These are phyloP conservation scores for Uncinocarpus reesii DNA, from an alignment of 2,329 filamentous ascomycete species.

Conservation along the genomic window DNA sequence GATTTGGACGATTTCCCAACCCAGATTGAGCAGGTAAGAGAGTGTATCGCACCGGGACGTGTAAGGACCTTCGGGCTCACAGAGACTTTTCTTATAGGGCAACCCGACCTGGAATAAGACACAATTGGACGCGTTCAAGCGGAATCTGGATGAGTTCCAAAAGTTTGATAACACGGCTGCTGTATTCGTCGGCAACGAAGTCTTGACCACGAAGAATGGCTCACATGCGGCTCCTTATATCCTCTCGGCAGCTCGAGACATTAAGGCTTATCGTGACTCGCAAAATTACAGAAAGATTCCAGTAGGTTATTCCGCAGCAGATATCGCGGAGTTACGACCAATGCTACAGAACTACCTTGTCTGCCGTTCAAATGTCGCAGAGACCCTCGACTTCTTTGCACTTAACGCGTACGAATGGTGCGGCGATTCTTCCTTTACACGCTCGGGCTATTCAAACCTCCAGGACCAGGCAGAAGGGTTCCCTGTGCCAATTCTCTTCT, in stretches of 20 bases:
- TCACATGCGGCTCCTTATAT: slow-evolving; percentile 66
- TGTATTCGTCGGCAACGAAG: slow-evolving; percentile 83
- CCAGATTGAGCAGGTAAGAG: slow-evolving; percentile 33
- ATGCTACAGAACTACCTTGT: slow-evolving; percentile 66
- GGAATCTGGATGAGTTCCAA: slow-evolving; percentile 68
- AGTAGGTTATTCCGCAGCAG: slow-evolving; percentile 77
- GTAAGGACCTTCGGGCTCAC: not conserved
- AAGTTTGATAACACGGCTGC: slow-evolving; percentile 70
- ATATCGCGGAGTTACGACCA: slow-evolving; percentile 60
- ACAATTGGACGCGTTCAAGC: slow-evolving; percentile 57
- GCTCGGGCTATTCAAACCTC: slow-evolving; percentile 60
- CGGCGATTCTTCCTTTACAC: slow-evolving; percentile 45
- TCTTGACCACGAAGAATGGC: slow-evolving; percentile 45
- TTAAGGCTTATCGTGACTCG: slow-evolving; percentile 67
- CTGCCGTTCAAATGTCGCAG: slow-evolving; percentile 57
- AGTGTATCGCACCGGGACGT: not conserved
- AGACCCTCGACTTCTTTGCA: slow-evolving; percentile 71
- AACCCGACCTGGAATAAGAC: slow-evolving; percentile 61
- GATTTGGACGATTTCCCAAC: slow-evolving; percentile 55
- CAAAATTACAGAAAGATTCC: slow-evolving; percentile 73
- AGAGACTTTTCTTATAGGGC: slow-evolving; percentile 31
- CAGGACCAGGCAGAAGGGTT: slow-evolving; percentile 58
- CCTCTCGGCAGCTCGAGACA: slow-evolving; percentile 68
- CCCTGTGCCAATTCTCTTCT: slow-evolving; percentile 80
- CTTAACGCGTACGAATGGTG: slow-evolving; percentile 83